Evolutionary conservation across 768 basidiomycete species (phyloP).

Genomic region (Termitomyces heimii): DNA sequence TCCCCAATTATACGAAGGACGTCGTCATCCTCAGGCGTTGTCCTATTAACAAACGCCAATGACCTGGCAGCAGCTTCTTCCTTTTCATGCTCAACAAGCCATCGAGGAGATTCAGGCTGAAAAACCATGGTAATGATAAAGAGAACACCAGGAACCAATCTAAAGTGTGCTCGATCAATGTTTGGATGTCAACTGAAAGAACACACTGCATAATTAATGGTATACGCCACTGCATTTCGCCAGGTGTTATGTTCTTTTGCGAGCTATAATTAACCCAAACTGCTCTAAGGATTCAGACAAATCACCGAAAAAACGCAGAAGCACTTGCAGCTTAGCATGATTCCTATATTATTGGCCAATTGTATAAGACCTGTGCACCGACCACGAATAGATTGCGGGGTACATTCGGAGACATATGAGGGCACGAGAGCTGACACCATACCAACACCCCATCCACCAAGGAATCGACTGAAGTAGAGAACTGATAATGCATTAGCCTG

Average conservation of each 20-base stretch:
- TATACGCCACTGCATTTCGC: slow-evolving; percentile 47
- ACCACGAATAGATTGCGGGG: slow-evolving; percentile 41
- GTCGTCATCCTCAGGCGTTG: slow-evolving; percentile 23
- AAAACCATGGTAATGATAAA: slow-evolving; percentile 40
- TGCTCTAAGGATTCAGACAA: slow-evolving; percentile 2
- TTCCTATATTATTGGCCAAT: slow-evolving; percentile 28
- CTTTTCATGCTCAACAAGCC: slow-evolving; percentile 42
- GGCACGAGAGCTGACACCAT: slow-evolving; percentile 45
- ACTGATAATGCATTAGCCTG: slow-evolving; percentile 27
- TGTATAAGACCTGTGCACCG: slow-evolving; percentile 43
- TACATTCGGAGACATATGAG: slow-evolving; percentile 46
- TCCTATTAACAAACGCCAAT: slow-evolving; percentile 30
- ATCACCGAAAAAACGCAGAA: not conserved
- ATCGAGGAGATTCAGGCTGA: slow-evolving; percentile 54
- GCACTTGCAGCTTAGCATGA: slow-evolving; percentile 30
- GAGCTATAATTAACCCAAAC: slow-evolving; percentile 46
- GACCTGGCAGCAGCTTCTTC: slow-evolving; percentile 33
- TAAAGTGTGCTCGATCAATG: slow-evolving; percentile 1
- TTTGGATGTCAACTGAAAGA: not conserved
- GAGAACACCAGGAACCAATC: slow-evolving; percentile 43
- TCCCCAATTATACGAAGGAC: slow-evolving; percentile 35
- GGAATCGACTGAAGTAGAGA: slow-evolving; percentile 45
- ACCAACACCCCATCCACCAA: slow-evolving; percentile 58
- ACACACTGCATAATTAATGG: slow-evolving; percentile 42
- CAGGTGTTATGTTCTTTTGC: slow-evolving; percentile 26